Evolutionary conservation across 768 basidiomycete species (phyloP).

Genomic region (Sarcodon aspratus): DNA sequence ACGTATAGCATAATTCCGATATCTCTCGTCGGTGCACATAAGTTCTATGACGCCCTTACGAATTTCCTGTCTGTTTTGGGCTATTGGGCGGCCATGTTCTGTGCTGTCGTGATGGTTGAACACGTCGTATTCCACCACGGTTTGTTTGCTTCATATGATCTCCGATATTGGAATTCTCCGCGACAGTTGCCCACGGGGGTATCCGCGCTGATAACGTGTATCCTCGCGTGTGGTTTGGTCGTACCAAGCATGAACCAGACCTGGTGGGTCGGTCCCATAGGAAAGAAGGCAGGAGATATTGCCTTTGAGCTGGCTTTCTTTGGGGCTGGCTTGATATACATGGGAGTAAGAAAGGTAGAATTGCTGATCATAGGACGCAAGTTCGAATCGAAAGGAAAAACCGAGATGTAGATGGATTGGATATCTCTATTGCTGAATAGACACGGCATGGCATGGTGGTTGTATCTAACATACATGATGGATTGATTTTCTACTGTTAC

Average conservation of each 20-base stretch:
- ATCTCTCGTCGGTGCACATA: constrained; percentile 56
- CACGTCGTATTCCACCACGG: constrained; percentile 53
- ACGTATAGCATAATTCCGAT: constrained; percentile 47
- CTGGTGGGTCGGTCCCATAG: constrained; percentile 65
- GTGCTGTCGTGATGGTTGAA: constrained; percentile 49
- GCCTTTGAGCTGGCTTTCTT: constrained; percentile 54
- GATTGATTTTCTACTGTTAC: too few relatives aligned
- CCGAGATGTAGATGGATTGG: too few relatives aligned
- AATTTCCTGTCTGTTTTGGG: constrained; percentile 57
- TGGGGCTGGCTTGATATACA: constrained; percentile 34
- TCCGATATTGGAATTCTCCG: constrained; percentile 42
- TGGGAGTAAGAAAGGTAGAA: constrained; percentile 36
- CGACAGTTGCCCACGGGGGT: constrained; percentile 45
- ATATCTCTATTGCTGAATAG: too few relatives aligned
- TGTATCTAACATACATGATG: too few relatives aligned
- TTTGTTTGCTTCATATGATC: constrained; percentile 36
- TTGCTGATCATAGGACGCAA: constrained; percentile 8
- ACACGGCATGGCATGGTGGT: too few relatives aligned
- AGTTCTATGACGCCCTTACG: constrained; percentile 51
- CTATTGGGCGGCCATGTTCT: constrained; percentile 37
- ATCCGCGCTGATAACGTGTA: constrained; percentile 44
- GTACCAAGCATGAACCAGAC: constrained; percentile 62
- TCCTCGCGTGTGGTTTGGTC: constrained; percentile 41
- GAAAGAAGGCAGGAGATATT: constrained; percentile 53
- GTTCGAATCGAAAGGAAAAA: not conserved